These are phyloP conservation scores for Nakaseomyces delphensis DNA, from an alignment of 1,139 yeast species.

Conservation along the genomic window DNA sequence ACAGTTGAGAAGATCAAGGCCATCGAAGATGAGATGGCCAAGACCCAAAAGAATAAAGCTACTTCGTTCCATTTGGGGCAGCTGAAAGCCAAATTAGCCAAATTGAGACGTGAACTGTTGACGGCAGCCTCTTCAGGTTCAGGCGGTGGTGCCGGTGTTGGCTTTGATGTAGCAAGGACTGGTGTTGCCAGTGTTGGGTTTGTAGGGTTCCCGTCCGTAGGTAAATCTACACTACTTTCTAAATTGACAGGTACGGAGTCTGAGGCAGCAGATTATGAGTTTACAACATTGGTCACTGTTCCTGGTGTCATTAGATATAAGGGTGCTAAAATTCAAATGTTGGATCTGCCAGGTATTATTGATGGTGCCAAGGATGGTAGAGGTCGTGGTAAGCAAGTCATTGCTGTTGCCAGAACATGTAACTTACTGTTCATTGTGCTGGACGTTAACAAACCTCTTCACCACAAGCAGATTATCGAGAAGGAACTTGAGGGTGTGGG, in stretches of 20 bases:
- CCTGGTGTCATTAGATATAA: slow-evolving; percentile 93
- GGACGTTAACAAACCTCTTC: slow-evolving; percentile 93
- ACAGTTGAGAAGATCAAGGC: slow-evolving; percentile 84
- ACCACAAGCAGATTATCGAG: slow-evolving; percentile 88
- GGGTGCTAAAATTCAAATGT: slow-evolving; percentile 96
- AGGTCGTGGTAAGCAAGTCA: slow-evolving; percentile 98
- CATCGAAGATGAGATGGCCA: slow-evolving; percentile 92
- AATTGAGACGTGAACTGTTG: slow-evolving; percentile 81
- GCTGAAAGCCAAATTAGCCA: slow-evolving; percentile 91
- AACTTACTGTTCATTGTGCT: slow-evolving; percentile 84
- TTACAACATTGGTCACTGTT: slow-evolving; percentile 93
- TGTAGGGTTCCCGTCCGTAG: slow-evolving; percentile 98
- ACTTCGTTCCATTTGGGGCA: slow-evolving; percentile 95
- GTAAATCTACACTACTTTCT: slow-evolving; percentile 78
- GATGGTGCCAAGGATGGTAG: slow-evolving; percentile 99
- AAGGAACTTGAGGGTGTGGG: slow-evolving; percentile 96
- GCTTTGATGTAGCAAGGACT: slow-evolving; percentile 95
- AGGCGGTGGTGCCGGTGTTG: slow-evolving; percentile 81
- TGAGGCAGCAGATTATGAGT: slow-evolving; percentile 95
- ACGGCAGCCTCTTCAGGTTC: slow-evolving; percentile 74
- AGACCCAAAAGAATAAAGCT: slow-evolving; percentile 91
- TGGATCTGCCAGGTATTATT: slow-evolving; percentile 96
- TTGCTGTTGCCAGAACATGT: slow-evolving; percentile 96
- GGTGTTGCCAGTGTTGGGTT: slow-evolving; percentile 97
- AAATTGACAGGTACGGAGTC: slow-evolving; percentile 92